Evolutionary conservation across 2,329 filamentous ascomycete species (phyloP).

Genomic region (Penicillium vulpinum): DNA sequence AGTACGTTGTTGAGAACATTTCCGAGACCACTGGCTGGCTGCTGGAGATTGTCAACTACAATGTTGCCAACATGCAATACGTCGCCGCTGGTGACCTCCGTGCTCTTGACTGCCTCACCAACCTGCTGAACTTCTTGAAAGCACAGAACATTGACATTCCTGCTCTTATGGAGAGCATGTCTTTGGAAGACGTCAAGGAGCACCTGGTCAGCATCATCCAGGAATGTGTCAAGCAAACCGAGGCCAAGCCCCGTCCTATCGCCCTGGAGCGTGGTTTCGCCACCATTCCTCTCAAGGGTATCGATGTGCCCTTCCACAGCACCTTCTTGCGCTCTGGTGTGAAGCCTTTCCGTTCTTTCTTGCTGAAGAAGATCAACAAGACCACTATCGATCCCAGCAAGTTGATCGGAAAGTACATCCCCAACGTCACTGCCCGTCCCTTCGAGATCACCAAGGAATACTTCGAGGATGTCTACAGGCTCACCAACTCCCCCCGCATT

Average conservation of each 20-base stretch:
- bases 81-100: conserved; percentile 67
- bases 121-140: conserved; percentile 93
- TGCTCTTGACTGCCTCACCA: conserved; percentile 66
- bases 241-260: conserved; percentile 82
- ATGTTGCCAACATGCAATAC: conserved; percentile 70
- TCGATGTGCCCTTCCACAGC: conserved; percentile 98
- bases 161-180: conserved; percentile 80
- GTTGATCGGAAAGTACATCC: conserved; percentile 97
- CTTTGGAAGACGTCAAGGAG: conserved; percentile 85
- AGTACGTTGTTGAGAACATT: conserved; percentile 96
- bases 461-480: conserved; percentile 95
- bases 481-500: conserved; percentile 73
- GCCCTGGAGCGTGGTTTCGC: conserved; percentile 93
- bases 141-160: conserved; percentile 97
- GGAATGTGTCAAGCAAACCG: conserved; percentile 81
- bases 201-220: conserved; percentile 89
- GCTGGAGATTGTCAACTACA: conserved; percentile 97
- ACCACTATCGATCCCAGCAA: conserved; percentile 97
- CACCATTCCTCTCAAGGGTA: conserved; percentile 93
- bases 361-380: conserved; percentile 99
- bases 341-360: conserved; percentile 97
- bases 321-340: conserved; percentile 97
- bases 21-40: conserved; percentile 92
- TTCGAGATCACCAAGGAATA: conserved; percentile 98
- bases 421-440: conserved; percentile 93